These are phyloP conservation scores for Scheffersomyces parashehatae DNA, from an alignment of 1,139 yeast species.

Conservation along the genomic window DNA sequence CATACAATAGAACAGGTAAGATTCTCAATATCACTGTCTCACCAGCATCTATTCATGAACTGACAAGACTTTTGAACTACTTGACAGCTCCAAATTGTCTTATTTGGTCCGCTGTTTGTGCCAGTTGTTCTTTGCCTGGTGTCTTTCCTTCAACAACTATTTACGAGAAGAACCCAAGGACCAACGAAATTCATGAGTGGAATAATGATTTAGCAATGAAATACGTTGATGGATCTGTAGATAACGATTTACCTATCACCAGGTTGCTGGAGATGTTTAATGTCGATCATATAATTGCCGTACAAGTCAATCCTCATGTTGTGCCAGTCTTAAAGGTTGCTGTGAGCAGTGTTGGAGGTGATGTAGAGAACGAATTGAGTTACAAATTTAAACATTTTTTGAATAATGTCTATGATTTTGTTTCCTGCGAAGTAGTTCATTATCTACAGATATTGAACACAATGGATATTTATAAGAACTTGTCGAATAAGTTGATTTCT, in stretches of 20 bases:
- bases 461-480: constrained; percentile 71
- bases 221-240: constrained; percentile 95
- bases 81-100: constrained; percentile 52
- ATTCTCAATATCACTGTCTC: constrained; percentile 56
- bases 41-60: constrained; percentile 67
- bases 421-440: constrained; percentile 75
- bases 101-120: constrained; percentile 89
- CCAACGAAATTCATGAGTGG: constrained; percentile 76
- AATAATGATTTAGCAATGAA: constrained; percentile 73
- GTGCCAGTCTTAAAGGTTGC: constrained; percentile 79
- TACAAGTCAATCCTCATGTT: constrained; percentile 96
- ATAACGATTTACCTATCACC: constrained; percentile 87
- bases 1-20: constrained; percentile 59
- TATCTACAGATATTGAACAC: constrained; percentile 71
- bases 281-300: constrained; percentile 94
- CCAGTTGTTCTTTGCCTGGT: constrained; percentile 93
- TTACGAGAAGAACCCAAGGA: constrained; percentile 75
- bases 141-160: constrained; percentile 85
- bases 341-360: constrained; percentile 70
- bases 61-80: constrained; percentile 45
- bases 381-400: constrained; percentile 56
- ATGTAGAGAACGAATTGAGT: constrained; percentile 58
- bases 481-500: constrained; percentile 71
- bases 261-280: constrained; percentile 93
- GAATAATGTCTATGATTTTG: constrained; percentile 58